phyloP scores from a whole-genome alignment of 345 rosid species.

The Hibiscus mutabilis region DNA sequence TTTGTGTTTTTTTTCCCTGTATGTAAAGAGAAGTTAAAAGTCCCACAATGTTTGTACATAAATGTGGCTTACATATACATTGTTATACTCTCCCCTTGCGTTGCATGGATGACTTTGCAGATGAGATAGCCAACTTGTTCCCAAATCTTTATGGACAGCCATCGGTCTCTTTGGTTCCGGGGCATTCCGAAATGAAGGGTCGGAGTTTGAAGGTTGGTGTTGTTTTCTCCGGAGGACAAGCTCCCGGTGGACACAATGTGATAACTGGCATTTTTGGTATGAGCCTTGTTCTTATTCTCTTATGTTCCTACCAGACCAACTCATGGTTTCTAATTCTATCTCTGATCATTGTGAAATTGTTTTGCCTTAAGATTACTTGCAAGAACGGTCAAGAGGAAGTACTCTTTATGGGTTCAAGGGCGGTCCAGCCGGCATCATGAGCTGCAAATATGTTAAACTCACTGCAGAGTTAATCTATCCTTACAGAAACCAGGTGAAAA shows the following conservation, averaged over 20 bases:
- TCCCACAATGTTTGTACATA: background rate
- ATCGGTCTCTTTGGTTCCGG: conserved; percentile 35
- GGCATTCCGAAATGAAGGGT: conserved; percentile 12
- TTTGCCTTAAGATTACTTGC: conserved; percentile 61
- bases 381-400: conserved; percentile 70
- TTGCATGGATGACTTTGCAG: conserved; percentile 23
- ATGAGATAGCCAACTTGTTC: conserved; percentile 83
- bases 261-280: conserved; percentile 84
- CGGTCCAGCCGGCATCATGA: conserved; percentile 99
- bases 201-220: conserved; percentile 82
- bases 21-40: background rate
- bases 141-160: conserved; percentile 88
- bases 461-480: conserved; percentile 62
- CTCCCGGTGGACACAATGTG: conserved; percentile 99
- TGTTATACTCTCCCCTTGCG: background rate
- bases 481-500: conserved; percentile 75
- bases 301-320: background rate
- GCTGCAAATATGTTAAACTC: conserved; percentile 65
- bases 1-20: background rate
- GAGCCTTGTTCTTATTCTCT: background rate
- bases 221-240: conserved; percentile 96
- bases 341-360: background rate
- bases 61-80: background rate
- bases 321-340: background rate
- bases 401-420: conserved; percentile 77